Base-by-base conservation (phyloP, 148 eudicot genomes). In the Heliamphora exappendiculata region DNA sequence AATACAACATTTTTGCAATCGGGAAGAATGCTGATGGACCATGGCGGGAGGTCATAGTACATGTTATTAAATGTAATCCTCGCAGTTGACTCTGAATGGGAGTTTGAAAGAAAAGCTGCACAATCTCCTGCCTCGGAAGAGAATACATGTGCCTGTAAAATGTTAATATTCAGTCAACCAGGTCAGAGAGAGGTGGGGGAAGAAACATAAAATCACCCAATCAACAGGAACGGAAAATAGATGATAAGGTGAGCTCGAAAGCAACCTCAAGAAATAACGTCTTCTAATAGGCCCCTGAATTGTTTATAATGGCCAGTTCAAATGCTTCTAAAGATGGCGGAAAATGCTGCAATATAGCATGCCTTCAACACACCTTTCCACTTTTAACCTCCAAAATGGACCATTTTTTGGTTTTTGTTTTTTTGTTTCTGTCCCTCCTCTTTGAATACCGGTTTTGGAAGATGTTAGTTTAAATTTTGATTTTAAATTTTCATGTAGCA, bases 11-110 rank as follows among this genome's bases (percentile, higher is more conserved):
- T 88, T 82, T 75, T 88, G 85, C 98, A 95, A 72, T 91, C 94
- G 1, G 98, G 97, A 78, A 95, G 98, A 70, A 95, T 91, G 89
- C 98, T 95, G 82, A 95, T 91, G 59, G 98, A 95, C 98, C 98
- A 92, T 68, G 96, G 97, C 75, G 97, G 98, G 69, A 95, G 83
- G 57, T 83, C 85, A 64, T 95, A 91, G 81, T 89, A 89, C 84
- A 14, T 78, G 64, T 85, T 77, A 64, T 85, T 88, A 72, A 89
- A 92, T 65, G 78, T 81, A 79, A 95, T 91, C 49, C 78, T 89
- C 2, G 81, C 89, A 55, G 88, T 77, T 39, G 87, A 77, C 7
- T 83, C 59, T 17, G 78, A 49, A 67, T 95, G 92, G 79, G 86
- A 89, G 75, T 91, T 95, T 31, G 96, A 72, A 26, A 95, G 86